phyloP scores from a whole-genome alignment of 495 filamentous ascomycete genomes.

The Talaromyces proteolyticus region DNA sequence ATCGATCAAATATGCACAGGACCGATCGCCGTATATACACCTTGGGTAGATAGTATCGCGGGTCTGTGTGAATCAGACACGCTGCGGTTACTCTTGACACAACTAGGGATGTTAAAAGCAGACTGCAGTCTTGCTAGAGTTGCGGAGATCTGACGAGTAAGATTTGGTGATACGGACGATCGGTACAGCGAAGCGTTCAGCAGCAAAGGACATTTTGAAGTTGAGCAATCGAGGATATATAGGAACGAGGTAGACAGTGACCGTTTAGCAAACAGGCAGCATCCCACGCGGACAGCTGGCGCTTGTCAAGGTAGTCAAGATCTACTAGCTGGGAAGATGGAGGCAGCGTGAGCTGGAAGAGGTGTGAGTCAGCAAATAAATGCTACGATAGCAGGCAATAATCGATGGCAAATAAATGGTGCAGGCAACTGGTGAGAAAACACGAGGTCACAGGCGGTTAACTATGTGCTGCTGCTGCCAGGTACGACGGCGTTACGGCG shows the following conservation, averaged over 20 bases:
- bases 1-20: no score
- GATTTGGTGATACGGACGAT: conserved; percentile 23
- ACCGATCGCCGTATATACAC: conserved; percentile 20
- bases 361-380: background rate
- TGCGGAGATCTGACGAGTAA: conserved; percentile 18
- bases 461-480: no score
- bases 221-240: conserved; percentile 6
- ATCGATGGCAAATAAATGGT: background rate
- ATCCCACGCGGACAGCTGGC: background rate
- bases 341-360: background rate
- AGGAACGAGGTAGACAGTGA: conserved; percentile 1
- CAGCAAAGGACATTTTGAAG: conserved; percentile 30
- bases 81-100: conserved; percentile 1
- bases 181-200: conserved; percentile 20
- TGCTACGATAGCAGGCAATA: background rate
- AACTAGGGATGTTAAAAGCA: conserved; percentile 11
- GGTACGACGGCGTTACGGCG: no score
- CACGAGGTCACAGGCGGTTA: no score
- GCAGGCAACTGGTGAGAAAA: background rate
- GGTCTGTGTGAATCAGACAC: conserved; percentile 11
- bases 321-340: background rate
- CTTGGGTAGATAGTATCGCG: conserved; percentile 18
- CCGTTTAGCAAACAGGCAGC: background rate
- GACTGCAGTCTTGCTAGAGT: conserved; percentile 16
- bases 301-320: background rate